These are phyloP conservation scores for Entrophospora sp. DNA, from an alignment of 192 early-diverging fungal species.

Conservation along the genomic window DNA sequence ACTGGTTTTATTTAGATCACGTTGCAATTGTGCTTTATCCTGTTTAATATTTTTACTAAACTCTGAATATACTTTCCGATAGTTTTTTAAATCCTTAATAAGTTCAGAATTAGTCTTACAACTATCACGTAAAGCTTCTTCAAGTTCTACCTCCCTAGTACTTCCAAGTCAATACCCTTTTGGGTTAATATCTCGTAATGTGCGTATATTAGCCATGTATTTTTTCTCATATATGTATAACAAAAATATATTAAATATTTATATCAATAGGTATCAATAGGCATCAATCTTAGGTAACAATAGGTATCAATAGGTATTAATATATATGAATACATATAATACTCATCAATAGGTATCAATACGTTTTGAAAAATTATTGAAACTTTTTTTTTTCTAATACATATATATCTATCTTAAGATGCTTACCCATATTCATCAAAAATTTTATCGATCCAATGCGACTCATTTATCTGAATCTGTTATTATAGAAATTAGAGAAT, in stretches of 20 bases:
- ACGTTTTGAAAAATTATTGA: constrained; percentile 10
- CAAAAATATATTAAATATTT: too few species aligned
- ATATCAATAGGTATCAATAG: neutral
- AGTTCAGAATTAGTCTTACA: neutral
- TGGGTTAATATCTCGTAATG: neutral
- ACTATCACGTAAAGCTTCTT: neutral
- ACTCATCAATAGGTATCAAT: neutral
- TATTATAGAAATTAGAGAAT: neutral
- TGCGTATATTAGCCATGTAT: constrained; percentile 4
- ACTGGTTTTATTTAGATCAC: constrained; percentile 2
- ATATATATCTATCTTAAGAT: neutral
- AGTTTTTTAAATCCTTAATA: neutral
- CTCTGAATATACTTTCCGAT: neutral
- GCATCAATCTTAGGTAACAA: neutral
- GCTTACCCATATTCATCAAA: neutral
- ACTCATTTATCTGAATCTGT: neutral
- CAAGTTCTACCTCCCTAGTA: neutral
- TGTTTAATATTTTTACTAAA: constrained; percentile 7
- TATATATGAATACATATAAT: too few species aligned
- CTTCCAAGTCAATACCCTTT: neutral
- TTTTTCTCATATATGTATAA: too few species aligned
- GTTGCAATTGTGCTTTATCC: neutral
- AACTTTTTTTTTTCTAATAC: neutral
- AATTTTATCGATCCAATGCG: constrained; percentile 2
- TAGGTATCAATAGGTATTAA: neutral